A percentile compares a stretch with the other conserved stretches of the same genome.
These are phyloP conservation scores for Coffea eugenioides DNA, from an alignment of 257 asterid species.

Conservation along the genomic window DNA sequence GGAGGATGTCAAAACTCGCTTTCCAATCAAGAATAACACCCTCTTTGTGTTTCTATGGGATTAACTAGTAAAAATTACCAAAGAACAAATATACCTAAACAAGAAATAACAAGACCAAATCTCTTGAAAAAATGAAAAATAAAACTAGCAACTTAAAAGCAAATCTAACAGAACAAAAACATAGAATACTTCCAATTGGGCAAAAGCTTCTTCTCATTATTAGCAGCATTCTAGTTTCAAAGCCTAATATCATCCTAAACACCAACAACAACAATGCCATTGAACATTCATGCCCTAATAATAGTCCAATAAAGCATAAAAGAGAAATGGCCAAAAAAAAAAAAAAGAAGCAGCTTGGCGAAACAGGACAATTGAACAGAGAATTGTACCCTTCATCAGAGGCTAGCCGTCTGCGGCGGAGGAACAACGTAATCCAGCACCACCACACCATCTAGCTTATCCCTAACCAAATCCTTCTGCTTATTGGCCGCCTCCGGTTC, in stretches of 20 bases:
- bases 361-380: background rate
- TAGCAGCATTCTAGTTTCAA: background rate
- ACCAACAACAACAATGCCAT: background rate
- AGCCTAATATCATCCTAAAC: background rate
- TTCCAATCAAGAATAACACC: too few species aligned
- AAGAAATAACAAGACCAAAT: too few species aligned
- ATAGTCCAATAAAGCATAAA: background rate
- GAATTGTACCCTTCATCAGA: constrained; percentile 26
- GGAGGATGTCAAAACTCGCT: too few species aligned
- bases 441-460: constrained; percentile 56
- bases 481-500: constrained; percentile 41
- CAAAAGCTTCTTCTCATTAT: background rate
- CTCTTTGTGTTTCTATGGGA: too few species aligned
- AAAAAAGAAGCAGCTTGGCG: background rate
- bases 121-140: too few species aligned
- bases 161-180: background rate
- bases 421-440: constrained; percentile 64
- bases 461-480: constrained; percentile 61
- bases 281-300: background rate
- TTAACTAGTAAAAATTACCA: too few species aligned
- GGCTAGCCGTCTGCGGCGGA: constrained; percentile 42
- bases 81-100: too few species aligned
- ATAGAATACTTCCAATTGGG: background rate
- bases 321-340: background rate
- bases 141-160: background rate